Evolutionary conservation across 73 alveolate genomes (phyloP).

Genomic region (Durusdinium trenchii): DNA sequence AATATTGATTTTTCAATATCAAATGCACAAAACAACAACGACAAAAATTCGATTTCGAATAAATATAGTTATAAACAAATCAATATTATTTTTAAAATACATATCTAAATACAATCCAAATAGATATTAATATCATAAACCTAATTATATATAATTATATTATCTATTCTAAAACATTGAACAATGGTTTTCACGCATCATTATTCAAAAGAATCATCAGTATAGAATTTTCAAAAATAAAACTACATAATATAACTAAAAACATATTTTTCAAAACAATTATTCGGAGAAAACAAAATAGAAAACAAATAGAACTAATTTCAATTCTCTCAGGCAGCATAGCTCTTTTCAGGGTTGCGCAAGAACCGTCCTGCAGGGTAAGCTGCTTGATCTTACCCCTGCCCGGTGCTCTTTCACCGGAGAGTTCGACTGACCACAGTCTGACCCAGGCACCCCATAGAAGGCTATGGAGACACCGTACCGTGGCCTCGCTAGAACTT

Average conservation of each 20-base stretch:
- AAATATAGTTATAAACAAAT: neutral
- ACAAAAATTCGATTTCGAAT: neutral
- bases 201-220: neutral
- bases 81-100: neutral
- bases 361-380: neutral
- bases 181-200: neutral
- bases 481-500: no score
- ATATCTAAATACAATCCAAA: neutral
- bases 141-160: neutral
- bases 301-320: neutral
- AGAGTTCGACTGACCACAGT: no score
- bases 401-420: no score
- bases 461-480: no score
- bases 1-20: no score
- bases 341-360: neutral
- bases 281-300: neutral
- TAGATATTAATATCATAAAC: neutral
- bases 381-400: neutral
- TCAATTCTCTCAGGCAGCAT: neutral
- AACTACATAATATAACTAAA: neutral
- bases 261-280: neutral
- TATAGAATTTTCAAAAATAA: neutral
- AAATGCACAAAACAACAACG: neutral
- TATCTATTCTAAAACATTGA: neutral
- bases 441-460: no score